Conservation (phyloP, 2,329 filamentous ascomycete genomes). For the Botrytis porri region DNA sequence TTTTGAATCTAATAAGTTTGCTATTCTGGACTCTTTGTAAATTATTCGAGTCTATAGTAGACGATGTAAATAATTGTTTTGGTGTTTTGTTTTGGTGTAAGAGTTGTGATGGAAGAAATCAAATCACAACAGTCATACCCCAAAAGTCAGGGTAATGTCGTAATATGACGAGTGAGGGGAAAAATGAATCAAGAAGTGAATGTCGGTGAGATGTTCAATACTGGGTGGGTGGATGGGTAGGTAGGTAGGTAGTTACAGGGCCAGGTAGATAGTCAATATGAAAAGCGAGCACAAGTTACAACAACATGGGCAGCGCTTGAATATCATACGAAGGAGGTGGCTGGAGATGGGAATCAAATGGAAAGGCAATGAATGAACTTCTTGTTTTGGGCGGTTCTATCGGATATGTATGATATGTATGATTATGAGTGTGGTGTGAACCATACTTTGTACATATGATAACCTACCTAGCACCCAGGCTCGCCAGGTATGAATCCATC, state of each 20-base stretch:
- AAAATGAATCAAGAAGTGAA: conserved; percentile 12
- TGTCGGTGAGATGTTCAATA: conserved; percentile 15
- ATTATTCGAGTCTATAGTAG: background rate
- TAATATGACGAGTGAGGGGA: conserved; percentile 17
- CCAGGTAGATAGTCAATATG: background rate
- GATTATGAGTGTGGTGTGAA: background rate
- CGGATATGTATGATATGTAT: background rate
- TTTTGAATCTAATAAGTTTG: background rate
- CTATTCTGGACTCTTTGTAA: background rate
- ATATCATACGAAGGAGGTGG: background rate
- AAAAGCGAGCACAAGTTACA: background rate
- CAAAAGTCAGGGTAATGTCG: background rate
- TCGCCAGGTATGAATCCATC: background rate
- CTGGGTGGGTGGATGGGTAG: background rate
- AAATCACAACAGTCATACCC: conserved; percentile 4
- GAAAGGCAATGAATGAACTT: background rate
- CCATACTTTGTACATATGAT: too few species aligned
- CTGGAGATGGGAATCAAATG: background rate
- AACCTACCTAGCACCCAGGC: background rate
- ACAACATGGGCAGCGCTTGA: background rate
- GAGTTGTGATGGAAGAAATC: conserved; percentile 7
- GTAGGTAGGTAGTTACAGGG: conserved; percentile 7
- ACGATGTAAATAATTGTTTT: background rate
- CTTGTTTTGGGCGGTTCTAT: conserved; percentile 1
- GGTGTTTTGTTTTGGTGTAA: background rate